Percentiles rank a stretch among this genome's conserved stretches.
Conservation (phyloP, 768 basidiomycete species). For the Lactarius tabidus region DNA sequence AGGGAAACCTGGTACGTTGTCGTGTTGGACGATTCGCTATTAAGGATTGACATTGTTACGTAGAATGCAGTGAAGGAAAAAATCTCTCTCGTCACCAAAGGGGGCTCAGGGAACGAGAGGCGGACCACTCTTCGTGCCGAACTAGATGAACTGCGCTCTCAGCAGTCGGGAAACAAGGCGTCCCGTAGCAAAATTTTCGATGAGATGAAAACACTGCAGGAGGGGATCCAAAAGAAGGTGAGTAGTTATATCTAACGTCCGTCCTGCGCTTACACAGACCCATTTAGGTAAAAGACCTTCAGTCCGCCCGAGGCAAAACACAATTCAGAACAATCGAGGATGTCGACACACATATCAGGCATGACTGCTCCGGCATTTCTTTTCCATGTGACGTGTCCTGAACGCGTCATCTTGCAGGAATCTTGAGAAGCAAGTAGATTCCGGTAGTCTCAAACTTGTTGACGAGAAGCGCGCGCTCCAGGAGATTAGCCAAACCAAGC, state of each 20-base stretch:
- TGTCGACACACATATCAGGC: slow-evolving; percentile 85
- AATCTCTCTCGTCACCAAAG: slow-evolving; percentile 58
- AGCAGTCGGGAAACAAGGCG: slow-evolving; percentile 74
- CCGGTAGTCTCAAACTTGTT: slow-evolving; percentile 84
- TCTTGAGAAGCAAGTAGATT: slow-evolving; percentile 88
- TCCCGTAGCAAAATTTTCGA: slow-evolving; percentile 69
- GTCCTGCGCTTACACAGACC: slow-evolving; percentile 3
- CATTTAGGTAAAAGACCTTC: slow-evolving; percentile 76
- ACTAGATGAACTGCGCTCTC: slow-evolving; percentile 69
- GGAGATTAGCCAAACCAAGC: slow-evolving; percentile 75
- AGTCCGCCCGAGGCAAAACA: slow-evolving; percentile 72
- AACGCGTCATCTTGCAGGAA: slow-evolving; percentile 43
- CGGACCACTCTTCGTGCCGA: slow-evolving; percentile 71
- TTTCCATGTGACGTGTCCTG: slow-evolving; percentile 16
- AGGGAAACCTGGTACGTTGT: slow-evolving; percentile 69
- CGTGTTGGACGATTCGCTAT: background rate
- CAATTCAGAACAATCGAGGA: slow-evolving; percentile 80
- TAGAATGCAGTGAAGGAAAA: slow-evolving; percentile 74
- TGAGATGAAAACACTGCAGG: slow-evolving; percentile 75
- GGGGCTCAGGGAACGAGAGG: slow-evolving; percentile 64
- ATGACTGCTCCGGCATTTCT: slow-evolving; percentile 31
- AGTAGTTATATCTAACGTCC: slow-evolving; percentile 1
- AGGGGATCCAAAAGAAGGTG: slow-evolving; percentile 79
- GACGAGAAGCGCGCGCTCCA: slow-evolving; percentile 95
- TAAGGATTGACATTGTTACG: slow-evolving; percentile 12